Percentiles rank a stretch among this genome's conserved stretches.
phyloP scores from a whole-genome alignment of 1,284 basidiomycete species.

The Fomes fomentarius region DNA sequence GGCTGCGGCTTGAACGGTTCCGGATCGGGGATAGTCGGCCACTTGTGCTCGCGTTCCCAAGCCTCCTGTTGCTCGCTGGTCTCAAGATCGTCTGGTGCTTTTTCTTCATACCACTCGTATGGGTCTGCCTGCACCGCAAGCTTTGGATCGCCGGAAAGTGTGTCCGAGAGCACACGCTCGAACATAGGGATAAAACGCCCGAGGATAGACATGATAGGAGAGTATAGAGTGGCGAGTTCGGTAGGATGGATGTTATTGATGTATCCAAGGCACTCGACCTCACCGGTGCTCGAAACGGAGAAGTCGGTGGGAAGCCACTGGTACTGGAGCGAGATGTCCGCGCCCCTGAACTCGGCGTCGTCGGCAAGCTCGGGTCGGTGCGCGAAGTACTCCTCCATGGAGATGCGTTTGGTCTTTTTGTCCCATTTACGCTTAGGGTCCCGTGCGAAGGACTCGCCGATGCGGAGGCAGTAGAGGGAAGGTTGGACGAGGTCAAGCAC shows the following conservation, averaged over 20 bases:
- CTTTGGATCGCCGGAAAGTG: background rate
- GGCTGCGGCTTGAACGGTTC: constrained; percentile 5
- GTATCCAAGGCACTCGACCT: constrained; percentile 1
- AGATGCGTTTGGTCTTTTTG: too few species aligned
- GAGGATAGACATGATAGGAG: constrained; percentile 2
- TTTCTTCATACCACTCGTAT: background rate
- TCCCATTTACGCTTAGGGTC: background rate
- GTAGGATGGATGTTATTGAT: constrained; percentile 13
- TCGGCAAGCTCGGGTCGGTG: background rate
- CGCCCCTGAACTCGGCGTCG: background rate
- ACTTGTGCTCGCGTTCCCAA: background rate
- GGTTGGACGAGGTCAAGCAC: constrained; percentile 6
- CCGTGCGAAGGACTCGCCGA: background rate
- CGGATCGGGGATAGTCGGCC: constrained; percentile 8
- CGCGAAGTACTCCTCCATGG: background rate
- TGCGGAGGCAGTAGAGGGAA: constrained; percentile 1
- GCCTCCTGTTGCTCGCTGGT: background rate
- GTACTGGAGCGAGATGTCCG: background rate
- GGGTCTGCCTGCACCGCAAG: background rate
- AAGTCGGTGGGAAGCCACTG: constrained; percentile 17
- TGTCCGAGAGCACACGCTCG: constrained; percentile 8
- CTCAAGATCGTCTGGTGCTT: background rate
- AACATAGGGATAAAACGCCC: constrained; percentile 10
- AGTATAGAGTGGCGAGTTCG: background rate
- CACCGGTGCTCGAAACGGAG: constrained; percentile 1